These are phyloP conservation scores for Hypomontagnella monticulosa DNA, from an alignment of 495 filamentous ascomycete species.

Conservation along the genomic window DNA sequence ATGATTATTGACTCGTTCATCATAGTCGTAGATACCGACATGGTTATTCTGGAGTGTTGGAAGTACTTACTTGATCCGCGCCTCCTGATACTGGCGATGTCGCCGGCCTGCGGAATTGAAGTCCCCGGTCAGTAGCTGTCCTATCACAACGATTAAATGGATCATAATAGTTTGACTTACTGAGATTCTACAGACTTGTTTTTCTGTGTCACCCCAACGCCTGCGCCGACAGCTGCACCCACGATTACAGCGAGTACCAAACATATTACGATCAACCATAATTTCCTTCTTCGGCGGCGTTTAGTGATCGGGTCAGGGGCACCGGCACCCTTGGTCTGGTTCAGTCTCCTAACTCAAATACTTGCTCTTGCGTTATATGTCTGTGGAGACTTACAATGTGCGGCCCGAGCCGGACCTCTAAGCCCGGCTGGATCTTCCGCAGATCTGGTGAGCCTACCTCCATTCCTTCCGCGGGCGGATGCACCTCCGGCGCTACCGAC, in stretches of 20 bases:
- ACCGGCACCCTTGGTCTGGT: neutral
- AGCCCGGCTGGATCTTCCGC: slow-evolving; percentile 22
- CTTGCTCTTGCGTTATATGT: slow-evolving; percentile 8
- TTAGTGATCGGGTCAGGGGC: neutral
- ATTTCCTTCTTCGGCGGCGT: slow-evolving; percentile 13
- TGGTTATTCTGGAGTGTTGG: too few species aligned
- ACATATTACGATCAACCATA: slow-evolving; percentile 22
- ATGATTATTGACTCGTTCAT: too few species aligned
- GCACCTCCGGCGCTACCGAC: slow-evolving; percentile 25
- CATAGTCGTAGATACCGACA: too few species aligned
- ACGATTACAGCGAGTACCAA: slow-evolving; percentile 16
- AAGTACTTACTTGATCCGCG: slow-evolving; percentile 17
- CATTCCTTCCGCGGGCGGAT: slow-evolving; percentile 28
- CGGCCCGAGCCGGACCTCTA: slow-evolving; percentile 21
- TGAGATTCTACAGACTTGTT: slow-evolving; percentile 14
- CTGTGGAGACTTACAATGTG: slow-evolving; percentile 12
- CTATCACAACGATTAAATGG: neutral
- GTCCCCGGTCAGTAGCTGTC: neutral
- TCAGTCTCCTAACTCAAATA: neutral
- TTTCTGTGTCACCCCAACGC: slow-evolving; percentile 31
- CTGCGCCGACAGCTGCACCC: slow-evolving; percentile 30
- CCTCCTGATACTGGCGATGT: neutral
- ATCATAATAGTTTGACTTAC: slow-evolving; percentile 6
- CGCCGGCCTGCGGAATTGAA: neutral
- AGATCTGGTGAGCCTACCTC: slow-evolving; percentile 21